Conservation (phyloP, 108 stramenopile species). For the Cylindrotheca fusiformis region DNA sequence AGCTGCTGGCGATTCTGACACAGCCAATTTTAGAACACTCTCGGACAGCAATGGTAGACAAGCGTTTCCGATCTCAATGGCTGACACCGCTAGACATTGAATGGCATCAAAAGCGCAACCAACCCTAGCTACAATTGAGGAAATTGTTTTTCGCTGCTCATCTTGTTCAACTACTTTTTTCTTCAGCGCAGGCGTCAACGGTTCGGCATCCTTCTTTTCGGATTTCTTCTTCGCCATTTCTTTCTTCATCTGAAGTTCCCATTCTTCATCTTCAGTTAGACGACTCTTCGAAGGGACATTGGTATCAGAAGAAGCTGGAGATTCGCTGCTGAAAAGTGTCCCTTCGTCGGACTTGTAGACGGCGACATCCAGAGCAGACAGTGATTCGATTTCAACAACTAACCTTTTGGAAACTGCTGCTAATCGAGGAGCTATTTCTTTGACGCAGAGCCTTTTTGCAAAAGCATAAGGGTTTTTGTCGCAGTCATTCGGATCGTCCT, state of each 20-base stretch:
- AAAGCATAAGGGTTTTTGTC: conserved; percentile 50
- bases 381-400: conserved; percentile 13
- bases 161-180: conserved; percentile 56
- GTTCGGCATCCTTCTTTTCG: neutral
- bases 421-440: conserved; percentile 24
- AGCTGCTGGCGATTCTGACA: conserved; percentile 50
- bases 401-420: conserved; percentile 3
- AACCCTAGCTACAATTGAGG: conserved; percentile 33
- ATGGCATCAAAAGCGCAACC: conserved; percentile 50
- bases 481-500: conserved; percentile 57
- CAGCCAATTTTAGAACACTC: conserved; percentile 42
- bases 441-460: conserved; percentile 31
- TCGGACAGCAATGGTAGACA: conserved; percentile 52
- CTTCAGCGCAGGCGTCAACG: conserved; percentile 62
- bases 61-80: conserved; percentile 86
- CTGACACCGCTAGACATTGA: conserved; percentile 54
- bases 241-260: conserved; percentile 84
- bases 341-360: conserved; percentile 28
- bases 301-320: neutral
- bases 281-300: conserved; percentile 32
- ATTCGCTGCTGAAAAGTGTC: conserved; percentile 1
- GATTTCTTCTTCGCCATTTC: conserved; percentile 71
- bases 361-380: conserved; percentile 18
- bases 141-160: conserved; percentile 30
- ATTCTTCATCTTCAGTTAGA: conserved; percentile 78